Percentiles rank a stretch among this genome's conserved stretches.
Evolutionary conservation across 352 stramenopile genomes (phyloP).

Genomic region (Pythium myriotylum): DNA sequence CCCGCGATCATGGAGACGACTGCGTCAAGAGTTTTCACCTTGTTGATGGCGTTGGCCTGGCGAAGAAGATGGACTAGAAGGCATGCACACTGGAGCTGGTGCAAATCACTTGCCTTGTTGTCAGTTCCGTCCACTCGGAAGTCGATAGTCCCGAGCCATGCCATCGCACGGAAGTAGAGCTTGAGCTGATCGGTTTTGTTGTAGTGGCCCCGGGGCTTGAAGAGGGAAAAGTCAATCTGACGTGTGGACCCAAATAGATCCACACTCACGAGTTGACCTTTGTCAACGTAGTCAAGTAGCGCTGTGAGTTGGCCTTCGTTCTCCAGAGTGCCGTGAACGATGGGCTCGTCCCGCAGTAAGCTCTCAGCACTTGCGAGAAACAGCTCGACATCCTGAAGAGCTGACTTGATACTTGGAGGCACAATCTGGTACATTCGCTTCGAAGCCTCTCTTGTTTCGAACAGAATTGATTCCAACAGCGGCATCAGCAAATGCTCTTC

Average conservation of each 20-base stretch:
- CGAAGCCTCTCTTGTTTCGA: background rate
- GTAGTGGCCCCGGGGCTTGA: slow-evolving; percentile 37
- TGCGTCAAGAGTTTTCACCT: slow-evolving; percentile 4
- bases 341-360: slow-evolving; percentile 1
- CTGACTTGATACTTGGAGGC: background rate
- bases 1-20: slow-evolving; percentile 18
- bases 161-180: slow-evolving; percentile 28
- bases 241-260: slow-evolving; percentile 19
- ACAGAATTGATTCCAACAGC: slow-evolving; percentile 9
- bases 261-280: background rate
- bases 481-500: slow-evolving; percentile 23
- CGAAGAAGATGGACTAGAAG: slow-evolving; percentile 24
- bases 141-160: slow-evolving; percentile 29
- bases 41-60: slow-evolving; percentile 1
- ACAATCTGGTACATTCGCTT: background rate
- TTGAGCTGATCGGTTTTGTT: slow-evolving; percentile 15
- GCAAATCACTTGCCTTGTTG: slow-evolving; percentile 3
- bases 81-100: slow-evolving; percentile 29
- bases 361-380: slow-evolving; percentile 3
- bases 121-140: slow-evolving; percentile 31
- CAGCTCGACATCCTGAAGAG: slow-evolving; percentile 1
- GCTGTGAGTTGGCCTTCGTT: background rate
- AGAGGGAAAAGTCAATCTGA: slow-evolving; percentile 31
- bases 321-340: background rate
- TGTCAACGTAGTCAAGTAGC: background rate